Evolutionary conservation across 2,329 filamentous ascomycete species (phyloP), one percentile per base, ranked within the genome.

Genomic region (Penicillium sp.): DNA sequence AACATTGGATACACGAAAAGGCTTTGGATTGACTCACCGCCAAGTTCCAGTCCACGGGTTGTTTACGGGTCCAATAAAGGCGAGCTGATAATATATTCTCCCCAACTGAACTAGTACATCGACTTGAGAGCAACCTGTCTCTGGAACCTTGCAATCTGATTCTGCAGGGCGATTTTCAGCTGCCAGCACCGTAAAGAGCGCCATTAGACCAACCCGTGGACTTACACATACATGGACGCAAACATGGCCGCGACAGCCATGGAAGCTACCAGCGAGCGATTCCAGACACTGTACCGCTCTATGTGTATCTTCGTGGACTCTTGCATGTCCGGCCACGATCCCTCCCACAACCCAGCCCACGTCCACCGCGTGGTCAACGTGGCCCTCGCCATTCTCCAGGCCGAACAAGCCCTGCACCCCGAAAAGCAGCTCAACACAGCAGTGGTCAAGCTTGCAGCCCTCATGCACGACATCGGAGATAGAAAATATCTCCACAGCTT

Each of bases 401-500:
- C 72, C 38, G 81, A 85, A 48, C 71, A 65, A 42, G 47, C 55
- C 9, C 49, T 53, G 6, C 61, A 72, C 41, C 66, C 72, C 1
- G 33, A 60, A 2, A 53, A 47, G 12, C 45, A 58, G 26, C 79
- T 79, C 63, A 79, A 89, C 67, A 74, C 73, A 4, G 74, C 77
- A 10, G 71, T 85, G 24, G 78, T 94, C 58, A 83, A 83, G 26
- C 84, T 95, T 24, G 78, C 84, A 1, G 89, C 88, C 1, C 79
- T 92, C 4, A 81, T 93, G n/a, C 92, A 96, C 74, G 92, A 96
- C 64, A 86, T 95, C 16, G 90, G 89, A 55, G 92, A 96, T 74
- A 85, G 82, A 70, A 96, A 95, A 74, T 95, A 95, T 70, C 71
- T 85, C 0, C 57, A 70, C 21, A 64, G 68, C 61, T 65, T 57